These are phyloP conservation scores for Nigrospora oryzae DNA, from an alignment of 2,329 filamentous ascomycete genomes.

Conservation along the genomic window DNA sequence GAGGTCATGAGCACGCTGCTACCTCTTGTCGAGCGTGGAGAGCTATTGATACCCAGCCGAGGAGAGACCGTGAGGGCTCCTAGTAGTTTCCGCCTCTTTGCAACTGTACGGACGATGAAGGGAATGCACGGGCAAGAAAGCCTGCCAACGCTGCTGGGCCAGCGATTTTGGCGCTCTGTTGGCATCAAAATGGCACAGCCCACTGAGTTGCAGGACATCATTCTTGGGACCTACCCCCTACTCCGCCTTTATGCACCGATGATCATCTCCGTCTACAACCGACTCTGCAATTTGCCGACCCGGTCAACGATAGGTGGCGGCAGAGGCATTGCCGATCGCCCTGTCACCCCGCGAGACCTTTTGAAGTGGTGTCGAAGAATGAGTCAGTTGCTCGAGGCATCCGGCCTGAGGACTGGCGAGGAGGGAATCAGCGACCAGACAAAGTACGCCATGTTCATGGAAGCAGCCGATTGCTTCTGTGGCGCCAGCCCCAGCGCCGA, in stretches of 20 bases:
- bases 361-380: slow-evolving; percentile 86
- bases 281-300: slow-evolving; percentile 36
- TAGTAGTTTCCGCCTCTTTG: slow-evolving; percentile 81
- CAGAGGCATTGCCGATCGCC: slow-evolving; percentile 30
- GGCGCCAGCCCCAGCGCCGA: slow-evolving; percentile 65
- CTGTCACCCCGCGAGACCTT: slow-evolving; percentile 58
- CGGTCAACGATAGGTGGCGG: slow-evolving; percentile 20
- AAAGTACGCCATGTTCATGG: slow-evolving; percentile 81
- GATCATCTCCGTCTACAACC: slow-evolving; percentile 50
- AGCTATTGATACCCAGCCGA: slow-evolving; percentile 81
- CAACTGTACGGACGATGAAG: slow-evolving; percentile 73
- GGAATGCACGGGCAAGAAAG: slow-evolving; percentile 61
- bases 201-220: slow-evolving; percentile 66
- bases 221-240: slow-evolving; percentile 61
- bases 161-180: slow-evolving; percentile 79
- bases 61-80: slow-evolving; percentile 79
- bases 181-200: slow-evolving; percentile 56
- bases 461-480: slow-evolving; percentile 87
- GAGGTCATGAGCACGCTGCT: slow-evolving; percentile 91
- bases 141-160: slow-evolving; percentile 68
- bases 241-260: slow-evolving; percentile 54
- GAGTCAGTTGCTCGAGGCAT: slow-evolving; percentile 51
- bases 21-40: slow-evolving; percentile 85
- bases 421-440: slow-evolving; percentile 66
- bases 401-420: slow-evolving; percentile 55